Evolutionary conservation across 805 yeast genomes (phyloP).

Genomic region (Cyberlindnera xylosilytica): DNA sequence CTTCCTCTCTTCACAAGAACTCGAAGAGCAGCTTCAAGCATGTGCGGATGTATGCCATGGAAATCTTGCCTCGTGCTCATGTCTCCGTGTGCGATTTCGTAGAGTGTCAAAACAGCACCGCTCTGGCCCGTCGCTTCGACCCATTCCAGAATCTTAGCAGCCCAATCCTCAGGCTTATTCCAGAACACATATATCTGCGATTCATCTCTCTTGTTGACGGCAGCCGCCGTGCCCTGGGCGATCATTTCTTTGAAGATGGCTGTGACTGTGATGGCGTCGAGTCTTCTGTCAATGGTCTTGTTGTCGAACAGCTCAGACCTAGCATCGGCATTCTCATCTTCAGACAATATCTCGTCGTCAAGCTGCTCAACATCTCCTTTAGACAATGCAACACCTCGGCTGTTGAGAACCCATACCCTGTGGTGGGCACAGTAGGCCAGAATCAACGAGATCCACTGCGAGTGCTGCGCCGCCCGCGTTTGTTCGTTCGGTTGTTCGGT

Average conservation of each 20-base stretch:
- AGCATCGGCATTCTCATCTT: constrained; percentile 7
- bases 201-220: constrained; percentile 41
- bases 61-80: constrained; percentile 54
- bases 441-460: constrained; percentile 72
- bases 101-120: constrained; percentile 74
- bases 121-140: constrained; percentile 75
- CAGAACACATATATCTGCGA: constrained; percentile 47
- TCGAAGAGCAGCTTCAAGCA: constrained; percentile 54
- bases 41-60: constrained; percentile 53
- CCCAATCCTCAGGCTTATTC: constrained; percentile 70
- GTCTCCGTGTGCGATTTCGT: constrained; percentile 73
- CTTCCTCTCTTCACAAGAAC: constrained; percentile 62
- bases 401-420: constrained; percentile 51
- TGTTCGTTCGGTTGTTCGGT: constrained; percentile 85
- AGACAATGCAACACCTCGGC: constrained; percentile 30
- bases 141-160: constrained; percentile 60
- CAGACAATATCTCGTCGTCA: background rate
- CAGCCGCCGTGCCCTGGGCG: constrained; percentile 52
- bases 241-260: constrained; percentile 60
- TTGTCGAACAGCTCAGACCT: constrained; percentile 44
- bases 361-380: constrained; percentile 25
- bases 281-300: constrained; percentile 45
- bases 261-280: constrained; percentile 50
- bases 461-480: constrained; percentile 71
- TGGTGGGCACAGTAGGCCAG: constrained; percentile 56